phyloP scores from a whole-genome alignment of 305 asterid species.

The Fraxinus platypoda region DNA sequence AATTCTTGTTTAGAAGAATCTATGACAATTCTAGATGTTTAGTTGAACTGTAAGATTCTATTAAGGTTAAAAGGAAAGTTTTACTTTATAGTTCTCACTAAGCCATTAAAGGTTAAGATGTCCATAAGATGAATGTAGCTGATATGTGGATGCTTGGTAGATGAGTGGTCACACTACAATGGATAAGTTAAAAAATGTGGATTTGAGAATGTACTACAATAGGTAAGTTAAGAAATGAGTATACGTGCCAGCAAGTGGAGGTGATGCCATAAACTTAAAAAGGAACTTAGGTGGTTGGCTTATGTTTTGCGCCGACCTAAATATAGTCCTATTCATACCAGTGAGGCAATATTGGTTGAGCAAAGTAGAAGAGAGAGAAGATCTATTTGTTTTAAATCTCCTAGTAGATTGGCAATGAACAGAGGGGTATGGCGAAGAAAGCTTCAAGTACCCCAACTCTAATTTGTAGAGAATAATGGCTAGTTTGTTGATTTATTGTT shows the following conservation, averaged over 20 bases:
- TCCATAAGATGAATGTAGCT: background rate
- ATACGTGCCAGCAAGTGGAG: background rate
- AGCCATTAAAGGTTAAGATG: background rate
- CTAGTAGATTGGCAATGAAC: background rate
- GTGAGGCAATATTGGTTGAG: background rate
- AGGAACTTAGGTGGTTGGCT: background rate
- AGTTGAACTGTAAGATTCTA: background rate
- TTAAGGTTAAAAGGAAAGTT: background rate
- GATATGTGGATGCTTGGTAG: background rate
- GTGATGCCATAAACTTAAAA: background rate
- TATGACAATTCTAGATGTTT: conserved; percentile 1
- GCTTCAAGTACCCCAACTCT: background rate
- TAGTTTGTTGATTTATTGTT: background rate
- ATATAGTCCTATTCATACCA: background rate
- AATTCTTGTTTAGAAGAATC: background rate
- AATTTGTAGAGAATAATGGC: background rate
- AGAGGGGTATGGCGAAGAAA: background rate
- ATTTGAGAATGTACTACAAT: background rate
- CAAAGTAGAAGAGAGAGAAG: background rate
- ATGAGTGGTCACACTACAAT: background rate
- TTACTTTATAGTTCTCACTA: background rate
- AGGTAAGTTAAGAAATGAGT: background rate
- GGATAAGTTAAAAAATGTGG: background rate
- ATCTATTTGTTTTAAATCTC: background rate
- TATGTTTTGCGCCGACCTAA: background rate